Base-by-base conservation (phyloP, 495 filamentous ascomycete genomes). In the Penicillium soppii region DNA sequence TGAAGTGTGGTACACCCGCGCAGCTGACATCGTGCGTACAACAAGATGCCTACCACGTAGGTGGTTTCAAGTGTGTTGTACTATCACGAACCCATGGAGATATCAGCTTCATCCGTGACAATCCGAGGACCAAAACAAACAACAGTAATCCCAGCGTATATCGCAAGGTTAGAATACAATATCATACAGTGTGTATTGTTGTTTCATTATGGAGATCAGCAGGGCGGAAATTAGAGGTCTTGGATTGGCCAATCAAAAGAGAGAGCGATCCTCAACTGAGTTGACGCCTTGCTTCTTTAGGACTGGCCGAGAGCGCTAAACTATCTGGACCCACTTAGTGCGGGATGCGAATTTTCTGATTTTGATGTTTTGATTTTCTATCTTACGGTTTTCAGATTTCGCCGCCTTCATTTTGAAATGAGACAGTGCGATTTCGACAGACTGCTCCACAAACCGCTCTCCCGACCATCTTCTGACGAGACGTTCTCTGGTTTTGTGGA, bases 221-320 rank as follows among this genome's bases (percentile, higher is more conserved):
- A 61, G 38, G 47, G 48, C 56, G 56, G 62, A 63, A 61, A 66
- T 63, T 58, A 58, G 43, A 47, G 29, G 8, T n/a, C 3, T 23
- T 5, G 1, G 5, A 3, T 1, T 0, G 19, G 6, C 54, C 47
- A 63, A 61, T 58, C 35, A 62, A 5, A 41, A 3, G 0, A 2
- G 2, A 7, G 7, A 0, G 7, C 1, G 1, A 7, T 2, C 5
- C 8, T 40, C 41, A 53, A 36, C 19, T 10, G 1, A 47, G 50
- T 50, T 60, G 48, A 33, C 50, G 56, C 53, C 47, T 53, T 42
- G 2, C 59, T 35, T 5, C 0, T 44, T 57, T 5, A 2, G 37
- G 59, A 38, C 43, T 57, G 47, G 56, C 42, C n/a, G 37, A 22
- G 13, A 13, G 16, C 36, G 36, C 47, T 49, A 49, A n/a, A 19